Base-by-base conservation (phyloP, 2,329 filamentous ascomycete genomes). In the Ophiostoma himal-ulmi region DNA sequence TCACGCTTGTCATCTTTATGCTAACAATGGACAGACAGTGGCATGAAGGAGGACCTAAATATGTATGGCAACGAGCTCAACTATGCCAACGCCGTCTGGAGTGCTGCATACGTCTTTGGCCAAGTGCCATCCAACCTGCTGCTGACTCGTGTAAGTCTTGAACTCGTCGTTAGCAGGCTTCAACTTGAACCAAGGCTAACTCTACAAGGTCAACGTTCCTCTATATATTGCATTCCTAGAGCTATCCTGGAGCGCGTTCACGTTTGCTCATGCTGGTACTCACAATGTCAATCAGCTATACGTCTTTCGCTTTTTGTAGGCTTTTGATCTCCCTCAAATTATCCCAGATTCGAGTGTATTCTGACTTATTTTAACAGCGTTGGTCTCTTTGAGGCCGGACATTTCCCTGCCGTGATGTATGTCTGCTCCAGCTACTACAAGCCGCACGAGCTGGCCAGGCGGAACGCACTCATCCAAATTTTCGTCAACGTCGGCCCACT, bases 81-180 rank as follows among this genome's bases (percentile, higher is more conserved):
- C 71, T 77, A 77, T 64, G 75, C 75, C 76, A 86, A 83, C 73
- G 85, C 83, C 3, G 80, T 82, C 57, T 78, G 77, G 76, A 77
- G 75, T 54, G 76, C 75, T 3, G 77, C 75, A 13, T 57, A 78
- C 54, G 75, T 78, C 4, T 73, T 77, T 62, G 77, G 76, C 0
- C 76, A 78, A 68, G 72, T 78, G 14, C 77, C 77, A 10, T 85
- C 83, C 60, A 88, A 88, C 74, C 77, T 89, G 13, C 75, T 76
- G 1, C 75, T 76, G 13, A 75, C 75, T 2, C 72, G 75, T 36
- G 74, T 76, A 64, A 74, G 22, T 77, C 76, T 8, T 7, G 17
- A 2, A 20, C 30, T 11, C n/a, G 26, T 13, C 52, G 44, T 20
- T 48, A 30, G 30, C 30, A 30, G 30, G 30, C 30, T 30, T 30